Evolutionary conservation across 257 asterid genomes (phyloP).

Genomic region (Schizonepeta tenuifolia): DNA sequence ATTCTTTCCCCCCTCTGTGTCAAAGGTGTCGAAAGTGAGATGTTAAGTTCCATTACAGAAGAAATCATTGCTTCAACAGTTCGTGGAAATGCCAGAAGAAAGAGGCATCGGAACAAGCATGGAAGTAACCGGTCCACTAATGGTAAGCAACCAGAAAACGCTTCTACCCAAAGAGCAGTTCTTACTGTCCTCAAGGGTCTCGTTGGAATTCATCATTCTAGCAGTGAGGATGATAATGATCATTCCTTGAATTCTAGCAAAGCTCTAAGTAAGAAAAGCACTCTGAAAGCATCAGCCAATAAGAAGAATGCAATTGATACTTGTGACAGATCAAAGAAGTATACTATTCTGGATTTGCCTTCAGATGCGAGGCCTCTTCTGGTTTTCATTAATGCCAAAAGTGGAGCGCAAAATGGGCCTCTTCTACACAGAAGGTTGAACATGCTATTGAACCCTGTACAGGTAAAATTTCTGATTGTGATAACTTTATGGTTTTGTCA

Average conservation of each 20-base stretch:
- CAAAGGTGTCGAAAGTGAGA: constrained; percentile 60
- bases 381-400: constrained; percentile 76
- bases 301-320: constrained; percentile 46
- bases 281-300: constrained; percentile 38
- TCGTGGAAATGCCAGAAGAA: constrained; percentile 63
- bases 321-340: constrained; percentile 55
- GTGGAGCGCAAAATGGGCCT: constrained; percentile 86
- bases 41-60: constrained; percentile 51
- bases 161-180: constrained; percentile 49
- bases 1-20: constrained; percentile 85
- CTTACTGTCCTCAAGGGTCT: constrained; percentile 58
- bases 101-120: constrained; percentile 62
- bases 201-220: constrained; percentile 46
- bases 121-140: constrained; percentile 47
- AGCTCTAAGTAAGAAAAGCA: constrained; percentile 44
- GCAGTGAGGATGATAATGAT: constrained; percentile 43
- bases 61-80: constrained; percentile 52
- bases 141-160: constrained; percentile 52
- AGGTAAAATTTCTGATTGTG: constrained; percentile 50
- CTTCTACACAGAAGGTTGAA: constrained; percentile 70
- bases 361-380: constrained; percentile 82
- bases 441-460: constrained; percentile 80
- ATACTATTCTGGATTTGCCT: constrained; percentile 63
- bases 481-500: not conserved
- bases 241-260: constrained; percentile 37